Evolutionary conservation across 2,329 filamentous ascomycete species (phyloP).

Genomic region (Claviceps sp.): DNA sequence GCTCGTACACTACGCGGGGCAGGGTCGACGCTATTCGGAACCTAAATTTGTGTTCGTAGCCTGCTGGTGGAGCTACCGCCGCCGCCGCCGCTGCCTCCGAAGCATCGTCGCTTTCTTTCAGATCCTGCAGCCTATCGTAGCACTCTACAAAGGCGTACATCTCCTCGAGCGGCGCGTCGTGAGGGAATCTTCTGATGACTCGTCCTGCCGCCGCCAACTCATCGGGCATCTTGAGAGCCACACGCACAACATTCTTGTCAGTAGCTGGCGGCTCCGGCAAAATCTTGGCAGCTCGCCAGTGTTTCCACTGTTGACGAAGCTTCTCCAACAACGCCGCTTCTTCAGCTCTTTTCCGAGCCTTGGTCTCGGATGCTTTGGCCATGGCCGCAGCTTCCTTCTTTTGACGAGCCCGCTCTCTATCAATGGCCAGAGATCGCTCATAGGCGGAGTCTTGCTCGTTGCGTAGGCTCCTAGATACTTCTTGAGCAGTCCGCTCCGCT

Average conservation of each 20-base stretch:
- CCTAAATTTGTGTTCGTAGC: slow-evolving; percentile 67
- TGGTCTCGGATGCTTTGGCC: slow-evolving; percentile 53
- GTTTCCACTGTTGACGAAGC: slow-evolving; percentile 54
- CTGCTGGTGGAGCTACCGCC: slow-evolving; percentile 5
- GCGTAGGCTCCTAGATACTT: slow-evolving; percentile 68
- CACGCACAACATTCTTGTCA: slow-evolving; percentile 58
- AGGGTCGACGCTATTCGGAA: slow-evolving; percentile 79
- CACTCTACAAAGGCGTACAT: slow-evolving; percentile 96
- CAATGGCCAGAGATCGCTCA: slow-evolving; percentile 76
- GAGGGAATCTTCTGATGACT: slow-evolving; percentile 61
- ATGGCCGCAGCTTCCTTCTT: slow-evolving; percentile 62
- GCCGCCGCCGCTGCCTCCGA: not conserved
- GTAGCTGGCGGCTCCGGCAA: slow-evolving; percentile 50
- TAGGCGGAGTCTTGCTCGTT: slow-evolving; percentile 88
- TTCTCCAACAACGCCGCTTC: slow-evolving; percentile 38
- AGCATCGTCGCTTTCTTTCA: slow-evolving; percentile 27
- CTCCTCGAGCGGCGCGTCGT: slow-evolving; percentile 65
- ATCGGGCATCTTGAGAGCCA: slow-evolving; percentile 51
- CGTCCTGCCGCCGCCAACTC: slow-evolving; percentile 47
- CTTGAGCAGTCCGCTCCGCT: slow-evolving; percentile 65
- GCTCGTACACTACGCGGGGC: slow-evolving; percentile 67
- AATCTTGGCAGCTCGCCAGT: slow-evolving; percentile 62
- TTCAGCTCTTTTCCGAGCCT: slow-evolving; percentile 45
- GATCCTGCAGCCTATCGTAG: slow-evolving; percentile 50
- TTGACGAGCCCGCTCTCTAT: slow-evolving; percentile 70